These are phyloP conservation scores for Hansfordia pulvinata DNA, from an alignment of 2,329 filamentous ascomycete species.

Conservation along the genomic window DNA sequence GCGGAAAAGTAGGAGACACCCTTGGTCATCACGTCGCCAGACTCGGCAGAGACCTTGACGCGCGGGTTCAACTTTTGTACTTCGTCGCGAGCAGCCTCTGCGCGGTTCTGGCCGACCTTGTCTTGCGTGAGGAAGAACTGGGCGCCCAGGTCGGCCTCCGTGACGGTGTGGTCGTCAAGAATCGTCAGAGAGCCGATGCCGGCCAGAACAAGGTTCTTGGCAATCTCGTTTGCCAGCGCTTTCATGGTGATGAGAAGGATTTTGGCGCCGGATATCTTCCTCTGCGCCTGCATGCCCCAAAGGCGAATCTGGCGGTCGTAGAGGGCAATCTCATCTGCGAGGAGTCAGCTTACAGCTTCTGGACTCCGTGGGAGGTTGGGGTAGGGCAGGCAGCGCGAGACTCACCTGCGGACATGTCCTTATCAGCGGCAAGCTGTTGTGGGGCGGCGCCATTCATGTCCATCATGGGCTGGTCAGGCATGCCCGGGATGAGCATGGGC, in stretches of 20 bases:
- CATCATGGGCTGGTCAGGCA: too few species aligned
- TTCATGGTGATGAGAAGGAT: slow-evolving; percentile 82
- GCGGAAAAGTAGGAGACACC: slow-evolving; percentile 59
- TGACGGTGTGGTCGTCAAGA: slow-evolving; percentile 63
- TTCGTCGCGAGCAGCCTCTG: slow-evolving; percentile 62
- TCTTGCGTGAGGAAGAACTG: slow-evolving; percentile 65
- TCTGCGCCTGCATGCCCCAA: slow-evolving; percentile 92
- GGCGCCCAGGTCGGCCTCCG: slow-evolving; percentile 65
- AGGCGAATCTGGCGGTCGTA: slow-evolving; percentile 96
- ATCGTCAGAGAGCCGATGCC: slow-evolving; percentile 86
- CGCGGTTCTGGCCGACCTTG: slow-evolving; percentile 72
- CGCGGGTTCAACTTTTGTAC: slow-evolving; percentile 82
- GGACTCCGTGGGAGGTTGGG: too few species aligned
- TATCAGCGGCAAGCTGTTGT: too few species aligned
- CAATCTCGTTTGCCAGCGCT: slow-evolving; percentile 83
- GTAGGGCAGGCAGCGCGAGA: too few species aligned
- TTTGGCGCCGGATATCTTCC: slow-evolving; percentile 79
- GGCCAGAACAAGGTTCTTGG: slow-evolving; percentile 92
- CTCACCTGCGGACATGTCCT: too few species aligned
- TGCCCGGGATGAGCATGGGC: too few species aligned
- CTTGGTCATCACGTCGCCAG: slow-evolving; percentile 52
- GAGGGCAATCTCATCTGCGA: slow-evolving; percentile 82
- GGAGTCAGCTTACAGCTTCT: too few species aligned
- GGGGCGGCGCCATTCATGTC: too few species aligned
- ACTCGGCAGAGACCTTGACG: slow-evolving; percentile 62